Percentiles rank a stretch among this genome's conserved stretches.
Evolutionary conservation across 176 grass and related monocot species (phyloP).

Genomic region (Alopecurus myosuroides): DNA sequence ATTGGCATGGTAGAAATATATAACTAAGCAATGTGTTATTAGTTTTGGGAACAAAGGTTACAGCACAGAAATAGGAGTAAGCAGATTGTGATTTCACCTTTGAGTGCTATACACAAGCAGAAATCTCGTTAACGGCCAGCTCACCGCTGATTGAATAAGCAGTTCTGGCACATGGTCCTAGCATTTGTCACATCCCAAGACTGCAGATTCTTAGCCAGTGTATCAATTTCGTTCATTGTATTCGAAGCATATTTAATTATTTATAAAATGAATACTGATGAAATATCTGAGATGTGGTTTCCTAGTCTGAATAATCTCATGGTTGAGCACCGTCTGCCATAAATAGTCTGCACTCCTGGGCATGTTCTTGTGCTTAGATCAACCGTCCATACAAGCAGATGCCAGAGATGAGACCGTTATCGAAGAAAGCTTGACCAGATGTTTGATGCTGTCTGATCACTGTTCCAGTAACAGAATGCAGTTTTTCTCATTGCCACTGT

Average conservation of each 20-base stretch:
- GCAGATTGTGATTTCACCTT: constrained; percentile 4
- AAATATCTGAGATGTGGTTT: neutral
- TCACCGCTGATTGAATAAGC: neutral
- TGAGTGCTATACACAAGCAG: neutral
- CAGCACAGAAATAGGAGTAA: constrained; percentile 5
- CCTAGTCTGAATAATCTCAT: neutral
- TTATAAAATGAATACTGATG: neutral
- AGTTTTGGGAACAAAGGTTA: neutral
- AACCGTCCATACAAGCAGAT: constrained; percentile 4
- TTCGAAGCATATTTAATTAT: neutral
- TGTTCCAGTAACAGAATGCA: neutral
- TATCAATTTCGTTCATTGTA: neutral
- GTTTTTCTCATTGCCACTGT: neutral
- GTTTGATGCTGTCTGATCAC: neutral
- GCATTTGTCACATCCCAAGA: neutral
- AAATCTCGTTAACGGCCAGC: neutral
- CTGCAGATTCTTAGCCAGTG: constrained; percentile 3
- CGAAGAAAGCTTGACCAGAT: constrained; percentile 8
- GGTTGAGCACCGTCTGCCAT: neutral
- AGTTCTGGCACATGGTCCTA: neutral
- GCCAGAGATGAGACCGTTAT: neutral
- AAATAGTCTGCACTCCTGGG: neutral
- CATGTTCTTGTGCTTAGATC: neutral
- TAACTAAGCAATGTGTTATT: neutral
- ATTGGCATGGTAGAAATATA: neutral